Evolutionary conservation across 331 rosid species (phyloP).

Genomic region (Phaseolus coccineus): DNA sequence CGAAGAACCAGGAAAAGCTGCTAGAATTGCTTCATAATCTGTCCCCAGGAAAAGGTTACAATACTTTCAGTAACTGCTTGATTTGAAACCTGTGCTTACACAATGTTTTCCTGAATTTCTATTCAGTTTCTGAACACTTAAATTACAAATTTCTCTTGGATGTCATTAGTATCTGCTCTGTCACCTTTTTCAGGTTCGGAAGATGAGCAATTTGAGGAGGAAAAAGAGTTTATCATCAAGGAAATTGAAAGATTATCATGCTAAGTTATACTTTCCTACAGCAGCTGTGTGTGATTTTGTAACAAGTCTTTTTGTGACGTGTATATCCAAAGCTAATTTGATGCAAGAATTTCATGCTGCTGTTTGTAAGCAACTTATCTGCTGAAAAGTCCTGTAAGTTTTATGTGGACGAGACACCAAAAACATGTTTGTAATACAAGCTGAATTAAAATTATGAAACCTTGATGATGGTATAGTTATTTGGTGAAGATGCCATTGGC

Average conservation of each 20-base stretch:
- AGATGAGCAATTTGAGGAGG: slow-evolving; percentile 96
- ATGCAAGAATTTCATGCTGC: slow-evolving; percentile 40
- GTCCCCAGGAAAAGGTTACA: slow-evolving; percentile 82
- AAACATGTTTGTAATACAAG: slow-evolving; percentile 36
- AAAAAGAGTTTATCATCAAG: slow-evolving; percentile 82
- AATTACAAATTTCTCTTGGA: not conserved
- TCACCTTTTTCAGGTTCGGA: slow-evolving; percentile 72
- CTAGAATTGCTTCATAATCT: slow-evolving; percentile 78
- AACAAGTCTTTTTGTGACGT: slow-evolving; percentile 6
- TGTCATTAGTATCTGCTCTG: not conserved
- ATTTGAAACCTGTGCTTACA: slow-evolving; percentile 28
- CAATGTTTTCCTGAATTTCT: slow-evolving; percentile 15
- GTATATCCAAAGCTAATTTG: slow-evolving; percentile 41
- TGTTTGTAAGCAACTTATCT: slow-evolving; percentile 39
- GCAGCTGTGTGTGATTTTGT: slow-evolving; percentile 40
- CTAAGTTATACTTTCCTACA: slow-evolving; percentile 40
- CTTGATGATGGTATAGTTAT: slow-evolving; percentile 4
- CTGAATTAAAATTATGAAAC: slow-evolving; percentile 18
- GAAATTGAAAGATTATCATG: slow-evolving; percentile 69
- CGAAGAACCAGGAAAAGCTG: slow-evolving; percentile 81
- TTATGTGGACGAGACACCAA: slow-evolving; percentile 27
- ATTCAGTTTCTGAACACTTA: not conserved
- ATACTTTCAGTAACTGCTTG: slow-evolving; percentile 25
- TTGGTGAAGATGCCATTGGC: not conserved
- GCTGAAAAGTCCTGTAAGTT: slow-evolving; percentile 35